phyloP scores from a whole-genome alignment of 257 asterid species.

The Plantago ovata region DNA sequence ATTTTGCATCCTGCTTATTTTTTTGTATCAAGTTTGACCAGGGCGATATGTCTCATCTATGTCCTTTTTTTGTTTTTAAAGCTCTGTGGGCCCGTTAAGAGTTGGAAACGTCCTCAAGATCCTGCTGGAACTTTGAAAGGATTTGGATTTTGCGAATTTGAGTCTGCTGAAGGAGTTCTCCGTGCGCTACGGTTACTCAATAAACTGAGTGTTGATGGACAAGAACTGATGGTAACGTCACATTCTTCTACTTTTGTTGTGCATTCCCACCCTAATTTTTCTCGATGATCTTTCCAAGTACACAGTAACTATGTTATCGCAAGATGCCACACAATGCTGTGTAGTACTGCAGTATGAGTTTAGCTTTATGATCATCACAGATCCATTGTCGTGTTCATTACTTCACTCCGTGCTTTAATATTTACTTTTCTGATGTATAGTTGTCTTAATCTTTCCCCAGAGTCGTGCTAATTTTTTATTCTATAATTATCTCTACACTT shows the following conservation, averaged over 20 bases:
- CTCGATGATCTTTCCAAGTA: not conserved
- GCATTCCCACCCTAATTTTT: conserved; percentile 6
- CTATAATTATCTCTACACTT: not conserved
- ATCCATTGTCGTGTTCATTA: too few relatives aligned
- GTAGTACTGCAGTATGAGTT: too few relatives aligned
- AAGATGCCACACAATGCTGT: too few relatives aligned
- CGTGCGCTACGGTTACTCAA: conserved; percentile 84
- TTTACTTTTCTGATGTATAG: conserved; percentile 2
- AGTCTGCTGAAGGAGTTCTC: conserved; percentile 93
- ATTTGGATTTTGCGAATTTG: conserved; percentile 97
- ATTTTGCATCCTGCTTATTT: not conserved
- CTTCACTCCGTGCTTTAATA: too few relatives aligned
- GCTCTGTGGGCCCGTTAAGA: conserved; percentile 98
- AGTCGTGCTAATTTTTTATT: conserved; percentile 1
- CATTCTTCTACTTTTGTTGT: conserved; percentile 17
- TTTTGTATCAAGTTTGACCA: not conserved
- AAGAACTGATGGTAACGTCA: conserved; percentile 74
- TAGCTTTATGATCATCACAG: too few relatives aligned
- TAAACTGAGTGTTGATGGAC: conserved; percentile 86
- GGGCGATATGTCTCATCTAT: conserved; percentile 22
- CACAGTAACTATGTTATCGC: too few relatives aligned
- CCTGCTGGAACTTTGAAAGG: conserved; percentile 87
- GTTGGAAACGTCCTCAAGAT: conserved; percentile 97
- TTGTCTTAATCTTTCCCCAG: conserved; percentile 7
- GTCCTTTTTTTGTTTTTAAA: conserved; percentile 38